These are phyloP conservation scores for Tetracladium setigerum DNA, from an alignment of 495 filamentous ascomycete species.

Conservation along the genomic window DNA sequence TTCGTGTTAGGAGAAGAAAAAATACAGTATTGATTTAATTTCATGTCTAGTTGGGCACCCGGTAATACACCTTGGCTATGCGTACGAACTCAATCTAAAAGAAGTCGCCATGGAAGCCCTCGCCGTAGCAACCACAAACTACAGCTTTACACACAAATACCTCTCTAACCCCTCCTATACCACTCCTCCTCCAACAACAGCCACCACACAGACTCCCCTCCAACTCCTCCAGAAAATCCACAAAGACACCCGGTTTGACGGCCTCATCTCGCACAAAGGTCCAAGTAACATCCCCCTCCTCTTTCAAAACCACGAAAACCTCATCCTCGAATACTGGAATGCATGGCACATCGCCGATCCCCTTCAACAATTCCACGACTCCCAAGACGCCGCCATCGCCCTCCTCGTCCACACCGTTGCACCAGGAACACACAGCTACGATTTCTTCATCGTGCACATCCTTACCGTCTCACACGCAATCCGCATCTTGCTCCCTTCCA, in stretches of 20 bases:
- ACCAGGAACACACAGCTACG: conserved; percentile 55
- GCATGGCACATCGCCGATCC: conserved; percentile 64
- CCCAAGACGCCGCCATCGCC: conserved; percentile 66
- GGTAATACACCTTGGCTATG: conserved; percentile 83
- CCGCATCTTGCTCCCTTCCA: conserved; percentile 70
- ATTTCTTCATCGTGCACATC: conserved; percentile 79
- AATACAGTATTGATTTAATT: not conserved
- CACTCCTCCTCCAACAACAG: conserved; percentile 33
- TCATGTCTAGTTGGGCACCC: conserved; percentile 65
- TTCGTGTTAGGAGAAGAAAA: not conserved
- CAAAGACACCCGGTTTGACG: conserved; percentile 45
- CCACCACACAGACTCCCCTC: conserved; percentile 47
- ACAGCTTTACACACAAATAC: conserved; percentile 72
- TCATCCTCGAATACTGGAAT: conserved; percentile 80
- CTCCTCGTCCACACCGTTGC: conserved; percentile 57
- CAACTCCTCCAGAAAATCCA: conserved; percentile 60
- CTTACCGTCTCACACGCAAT: conserved; percentile 84
- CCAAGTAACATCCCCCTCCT: conserved; percentile 57
- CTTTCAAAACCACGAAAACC: conserved; percentile 60
- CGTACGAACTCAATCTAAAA: conserved; percentile 70
- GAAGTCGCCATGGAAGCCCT: conserved; percentile 83
- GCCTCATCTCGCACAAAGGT: conserved; percentile 50
- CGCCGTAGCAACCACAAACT: conserved; percentile 58
- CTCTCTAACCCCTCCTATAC: conserved; percentile 64
- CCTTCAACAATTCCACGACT: conserved; percentile 63